Conservation (phyloP, 805 yeast species). For the Sugiyamaella qingdaonensis region DNA sequence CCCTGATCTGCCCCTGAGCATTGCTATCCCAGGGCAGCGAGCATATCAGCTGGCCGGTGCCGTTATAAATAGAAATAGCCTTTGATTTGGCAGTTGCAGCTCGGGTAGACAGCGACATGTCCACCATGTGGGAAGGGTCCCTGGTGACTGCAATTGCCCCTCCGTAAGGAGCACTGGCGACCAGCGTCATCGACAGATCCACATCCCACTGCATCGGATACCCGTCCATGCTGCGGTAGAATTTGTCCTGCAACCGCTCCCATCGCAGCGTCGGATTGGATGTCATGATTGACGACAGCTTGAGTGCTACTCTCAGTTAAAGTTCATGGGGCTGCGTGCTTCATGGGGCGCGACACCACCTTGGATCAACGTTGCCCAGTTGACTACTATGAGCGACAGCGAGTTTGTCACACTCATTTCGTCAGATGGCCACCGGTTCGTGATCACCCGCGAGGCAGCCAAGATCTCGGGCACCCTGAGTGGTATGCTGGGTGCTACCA, state of each 20-base stretch:
- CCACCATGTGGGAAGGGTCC: constrained; percentile 31
- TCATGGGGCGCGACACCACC: too few species aligned
- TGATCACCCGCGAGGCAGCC: constrained; percentile 70
- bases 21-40: constrained; percentile 34
- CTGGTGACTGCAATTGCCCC: constrained; percentile 49
- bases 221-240: constrained; percentile 58
- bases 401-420: constrained; percentile 57
- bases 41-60: constrained; percentile 30
- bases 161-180: constrained; percentile 49
- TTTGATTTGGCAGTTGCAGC: constrained; percentile 11
- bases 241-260: constrained; percentile 73
- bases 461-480: constrained; percentile 60
- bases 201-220: constrained; percentile 51
- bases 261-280: constrained; percentile 40
- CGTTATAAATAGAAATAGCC: constrained; percentile 27
- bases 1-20: constrained; percentile 45
- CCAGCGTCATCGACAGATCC: constrained; percentile 40
- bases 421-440: constrained; percentile 61
- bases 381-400: neutral
- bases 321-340: neutral
- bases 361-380: too few species aligned
- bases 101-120: constrained; percentile 2
- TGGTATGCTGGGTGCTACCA: constrained; percentile 43
- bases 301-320: neutral
- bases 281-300: constrained; percentile 10